Base-by-base conservation (phyloP, 1,284 basidiomycete species). In the Boletellus deceptivus region DNA sequence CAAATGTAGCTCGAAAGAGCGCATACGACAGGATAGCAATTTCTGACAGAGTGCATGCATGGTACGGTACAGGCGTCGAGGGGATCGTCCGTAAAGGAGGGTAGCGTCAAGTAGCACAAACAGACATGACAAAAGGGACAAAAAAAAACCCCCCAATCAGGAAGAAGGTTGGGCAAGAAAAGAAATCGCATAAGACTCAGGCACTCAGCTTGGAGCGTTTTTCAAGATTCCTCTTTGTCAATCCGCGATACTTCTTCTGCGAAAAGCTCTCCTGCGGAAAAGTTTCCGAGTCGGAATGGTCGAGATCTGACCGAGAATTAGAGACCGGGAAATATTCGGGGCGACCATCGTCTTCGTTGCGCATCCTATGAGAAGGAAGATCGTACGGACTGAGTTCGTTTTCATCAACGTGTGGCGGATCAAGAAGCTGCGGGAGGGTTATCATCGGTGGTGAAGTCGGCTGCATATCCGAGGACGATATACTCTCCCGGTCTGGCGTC, bases 281-380 rank as follows among this genome's bases (percentile, higher is more conserved):
- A 47, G 2, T 25, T 50, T 65, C 63, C 43, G 57, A 48, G 49
- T 69, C 63, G 18, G 63, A 65, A 48, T 47, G 48, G 9, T 71
- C 69, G 25, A 59, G 55, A 53, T 74, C 72, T 51, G 70, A 74
- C 47, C 70, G 70, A 49, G 73, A 75, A 53, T 72, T 59, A n/a
- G 70, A 75, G 22, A 75, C 62, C 1, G 71, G 73, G n/a, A 68
- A 68, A 65, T 71, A 71, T 57, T 68, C 65, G n/a, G 68, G 52
- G 35, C 61, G 65, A 25, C 56, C 59, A 34, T 68, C 64, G 10
- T 71, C 65, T 29, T 46, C 42, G 35, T 39, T 10, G 27, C 52
- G 58, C 20, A 67, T 46, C 35, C 53, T 52, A 25, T 60, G 66
- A 25, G 59, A 54, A 25, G 62, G 55, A 3, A 67, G 46, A 17